Evolutionary conservation across 306 rosid species (phyloP).

Genomic region (Datisca glomerata): DNA sequence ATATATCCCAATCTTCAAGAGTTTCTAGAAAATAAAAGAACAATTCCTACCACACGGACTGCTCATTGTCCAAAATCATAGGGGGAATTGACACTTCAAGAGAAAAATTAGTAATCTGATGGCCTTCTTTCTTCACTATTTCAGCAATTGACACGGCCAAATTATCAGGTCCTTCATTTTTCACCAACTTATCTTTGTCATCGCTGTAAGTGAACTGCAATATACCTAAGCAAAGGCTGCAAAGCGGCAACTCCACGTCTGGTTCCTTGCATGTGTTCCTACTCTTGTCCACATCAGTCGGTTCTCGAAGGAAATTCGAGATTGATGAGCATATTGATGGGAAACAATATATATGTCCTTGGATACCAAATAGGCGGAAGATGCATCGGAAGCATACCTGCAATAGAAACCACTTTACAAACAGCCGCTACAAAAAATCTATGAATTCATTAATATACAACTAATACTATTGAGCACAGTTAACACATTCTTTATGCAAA

Average conservation of each 20-base stretch:
- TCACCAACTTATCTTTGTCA: constrained; percentile 12
- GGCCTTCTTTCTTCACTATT: constrained; percentile 33
- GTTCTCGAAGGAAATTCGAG: constrained; percentile 21
- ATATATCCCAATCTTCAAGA: no score
- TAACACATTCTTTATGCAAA: neutral
- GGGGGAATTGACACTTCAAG: constrained; percentile 68
- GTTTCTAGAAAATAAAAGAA: no score
- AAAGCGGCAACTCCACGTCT: constrained; percentile 20
- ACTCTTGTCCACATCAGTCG: constrained; percentile 10
- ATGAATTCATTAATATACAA: no score
- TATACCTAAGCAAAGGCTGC: constrained; percentile 68
- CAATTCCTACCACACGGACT: constrained; percentile 27
- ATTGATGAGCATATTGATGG: constrained; percentile 15
- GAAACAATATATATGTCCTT: constrained; percentile 23
- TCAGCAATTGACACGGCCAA: constrained; percentile 43
- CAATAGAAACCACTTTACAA: neutral
- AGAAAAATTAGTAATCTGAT: constrained; percentile 48
- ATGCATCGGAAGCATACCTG: constrained; percentile 75
- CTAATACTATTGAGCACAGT: no score
- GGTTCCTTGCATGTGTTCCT: constrained; percentile 8
- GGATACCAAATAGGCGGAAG: constrained; percentile 47
- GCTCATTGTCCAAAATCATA: constrained; percentile 38
- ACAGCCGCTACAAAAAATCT: neutral
- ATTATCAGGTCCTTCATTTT: constrained; percentile 24
- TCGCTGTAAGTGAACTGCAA: constrained; percentile 49